Percentiles rank a stretch among this genome's conserved stretches.
Evolutionary conservation across 306 rosid species (phyloP).

Genomic region (Inga leiocalycina): DNA sequence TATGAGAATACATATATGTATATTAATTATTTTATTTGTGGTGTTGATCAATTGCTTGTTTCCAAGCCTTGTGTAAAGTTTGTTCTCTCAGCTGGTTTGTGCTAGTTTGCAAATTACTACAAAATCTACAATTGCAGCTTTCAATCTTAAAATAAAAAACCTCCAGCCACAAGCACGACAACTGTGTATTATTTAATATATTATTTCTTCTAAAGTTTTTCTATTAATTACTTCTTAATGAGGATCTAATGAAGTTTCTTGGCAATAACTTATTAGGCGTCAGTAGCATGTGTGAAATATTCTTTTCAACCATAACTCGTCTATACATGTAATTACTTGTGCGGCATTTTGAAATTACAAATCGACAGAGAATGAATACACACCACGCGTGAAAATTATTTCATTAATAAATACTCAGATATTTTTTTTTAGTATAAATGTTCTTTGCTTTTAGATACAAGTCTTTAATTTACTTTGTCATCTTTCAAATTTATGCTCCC

Average conservation of each 20-base stretch:
- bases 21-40: constrained; percentile 37
- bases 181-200: not conserved
- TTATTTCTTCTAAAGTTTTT: constrained; percentile 17
- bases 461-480: no score
- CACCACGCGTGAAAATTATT: no score
- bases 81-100: constrained; percentile 32
- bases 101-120: constrained; percentile 55
- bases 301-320: no score
- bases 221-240: not conserved
- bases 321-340: no score
- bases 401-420: no score
- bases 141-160: constrained; percentile 30
- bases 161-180: not conserved
- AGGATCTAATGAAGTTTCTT: no score
- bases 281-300: not conserved
- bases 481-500: no score
- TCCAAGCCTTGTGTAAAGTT: constrained; percentile 36
- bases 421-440: no score
- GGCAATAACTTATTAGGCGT: not conserved
- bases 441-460: no score
- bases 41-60: constrained; percentile 52
- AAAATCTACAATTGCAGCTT: constrained; percentile 37
- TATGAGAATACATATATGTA: not conserved
- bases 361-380: no score
- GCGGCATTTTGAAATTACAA: no score